These are phyloP conservation scores for Leucocoprinus sp. DNA, from an alignment of 768 basidiomycete genomes.

Conservation along the genomic window DNA sequence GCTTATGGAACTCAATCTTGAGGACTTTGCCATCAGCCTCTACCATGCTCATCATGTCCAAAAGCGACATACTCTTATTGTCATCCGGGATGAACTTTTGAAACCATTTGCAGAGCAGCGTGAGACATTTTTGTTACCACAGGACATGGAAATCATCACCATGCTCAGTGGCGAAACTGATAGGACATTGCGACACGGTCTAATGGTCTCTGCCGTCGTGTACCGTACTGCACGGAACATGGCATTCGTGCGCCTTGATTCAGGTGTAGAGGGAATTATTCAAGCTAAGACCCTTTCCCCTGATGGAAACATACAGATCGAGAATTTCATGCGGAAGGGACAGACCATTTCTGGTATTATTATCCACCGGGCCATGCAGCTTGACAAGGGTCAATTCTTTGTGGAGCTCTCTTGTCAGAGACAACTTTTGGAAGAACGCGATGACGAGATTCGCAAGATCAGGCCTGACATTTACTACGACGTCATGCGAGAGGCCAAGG, in stretches of 20 bases:
- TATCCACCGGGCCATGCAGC: slow-evolving; percentile 57
- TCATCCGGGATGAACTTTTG: slow-evolving; percentile 82
- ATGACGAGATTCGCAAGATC: slow-evolving; percentile 52
- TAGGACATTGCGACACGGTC: slow-evolving; percentile 65
- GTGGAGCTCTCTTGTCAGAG: slow-evolving; percentile 72
- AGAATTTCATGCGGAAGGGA: slow-evolving; percentile 59
- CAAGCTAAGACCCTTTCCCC: slow-evolving; percentile 43
- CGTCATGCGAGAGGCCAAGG: slow-evolving; percentile 50
- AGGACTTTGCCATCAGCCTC: slow-evolving; percentile 93
- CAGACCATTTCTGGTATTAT: slow-evolving; percentile 78
- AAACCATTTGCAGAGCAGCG: slow-evolving; percentile 76
- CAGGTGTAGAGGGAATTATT: slow-evolving; percentile 84
- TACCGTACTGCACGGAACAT: slow-evolving; percentile 42
- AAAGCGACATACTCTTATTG: slow-evolving; percentile 84
- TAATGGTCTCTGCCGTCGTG: slow-evolving; percentile 74
- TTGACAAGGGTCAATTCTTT: slow-evolving; percentile 51
- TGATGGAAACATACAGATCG: slow-evolving; percentile 34
- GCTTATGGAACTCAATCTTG: slow-evolving; percentile 84
- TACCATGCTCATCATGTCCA: slow-evolving; percentile 74
- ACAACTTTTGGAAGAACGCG: slow-evolving; percentile 52
- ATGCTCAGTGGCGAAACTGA: slow-evolving; percentile 94
- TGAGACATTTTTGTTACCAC: slow-evolving; percentile 50
- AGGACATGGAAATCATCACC: slow-evolving; percentile 76
- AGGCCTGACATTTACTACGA: slow-evolving; percentile 60
- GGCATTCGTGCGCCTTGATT: slow-evolving; percentile 77